Base-by-base conservation (phyloP, 1,284 basidiomycete genomes). In the Heterobasidion parviporum region DNA sequence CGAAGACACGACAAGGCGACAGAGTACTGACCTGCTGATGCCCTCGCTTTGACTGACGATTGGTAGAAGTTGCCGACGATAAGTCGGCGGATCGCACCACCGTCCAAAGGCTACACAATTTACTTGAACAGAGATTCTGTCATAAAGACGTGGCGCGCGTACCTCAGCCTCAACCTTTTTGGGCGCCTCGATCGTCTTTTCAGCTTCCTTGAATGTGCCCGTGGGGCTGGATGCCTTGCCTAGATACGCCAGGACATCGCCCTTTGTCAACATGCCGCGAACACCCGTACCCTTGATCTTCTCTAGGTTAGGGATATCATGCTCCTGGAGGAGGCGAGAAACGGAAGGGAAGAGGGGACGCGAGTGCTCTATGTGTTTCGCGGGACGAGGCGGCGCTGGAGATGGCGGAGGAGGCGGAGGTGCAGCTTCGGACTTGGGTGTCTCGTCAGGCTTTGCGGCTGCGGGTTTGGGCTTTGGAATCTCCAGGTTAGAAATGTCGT, bases 221-320 rank as follows among this genome's bases (percentile, higher is more conserved):
- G 82, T 77, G 1, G 90, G 89, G 12, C 83, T 79, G 48, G 85
- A 92, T 9, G 90, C 87, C 68, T 86, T 85, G 36, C 92, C 92
- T 12, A 94, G 74, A 67, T 83, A 86, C 6, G 89, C 74, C 36
- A 96, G 78, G 1, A 95, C 84, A 67, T 96, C 93, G 8, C 93
- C 93, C 69, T 94, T 94, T 50, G 92, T 96, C 59, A 96, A 69
- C 89, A 93, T 94, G 15, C 92, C 92, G 50, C 90, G 80, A 51
- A 89, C 75, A 56, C 93, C 93, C 4, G 92, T 92, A 34, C 90
- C 87, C 59, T 79, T 81, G 63, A 90, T 87, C 58, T 74, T 70
- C 56, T 79, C 78, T 15, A 79, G 70, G 56, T 82, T 72, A 5
- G 75, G 65, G 57, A 91, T 72, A 54, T 72, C 73, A 64, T 87